These are phyloP conservation scores for Silene uniflora DNA, from an alignment of 148 eudicot species.

Conservation along the genomic window DNA sequence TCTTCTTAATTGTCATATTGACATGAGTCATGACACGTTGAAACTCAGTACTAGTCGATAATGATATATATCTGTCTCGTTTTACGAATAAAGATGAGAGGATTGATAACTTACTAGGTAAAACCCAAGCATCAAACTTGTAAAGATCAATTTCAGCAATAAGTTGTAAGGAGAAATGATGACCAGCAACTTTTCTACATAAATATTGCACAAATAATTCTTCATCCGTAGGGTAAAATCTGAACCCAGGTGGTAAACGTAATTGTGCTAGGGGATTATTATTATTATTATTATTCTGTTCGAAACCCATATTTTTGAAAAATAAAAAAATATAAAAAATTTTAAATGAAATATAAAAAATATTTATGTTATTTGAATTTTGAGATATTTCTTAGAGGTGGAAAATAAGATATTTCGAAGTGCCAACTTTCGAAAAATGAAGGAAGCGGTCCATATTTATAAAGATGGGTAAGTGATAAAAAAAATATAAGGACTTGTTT, in stretches of 20 bases:
- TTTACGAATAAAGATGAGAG: not conserved
- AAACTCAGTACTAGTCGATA: too few species aligned
- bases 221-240: constrained; percentile 82
- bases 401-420: not conserved
- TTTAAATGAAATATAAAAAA: not conserved
- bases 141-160: constrained; percentile 72
- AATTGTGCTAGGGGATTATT: constrained; percentile 46
- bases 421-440: constrained; percentile 13
- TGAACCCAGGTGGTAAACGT: constrained; percentile 74
- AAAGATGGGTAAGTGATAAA: not conserved
- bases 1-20: too few species aligned
- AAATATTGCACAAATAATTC: constrained; percentile 73
- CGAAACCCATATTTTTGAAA: constrained; percentile 38
- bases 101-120: constrained; percentile 45
- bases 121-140: constrained; percentile 76
- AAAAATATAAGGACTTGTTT: constrained; percentile 11
- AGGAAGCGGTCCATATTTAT: constrained; percentile 21
- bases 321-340: not conserved
- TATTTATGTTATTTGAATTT: not conserved
- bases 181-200: constrained; percentile 55
- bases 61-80: too few species aligned
- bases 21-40: too few species aligned
- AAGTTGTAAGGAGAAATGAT: constrained; percentile 43
- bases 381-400: not conserved
- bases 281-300: constrained; percentile 5